These are phyloP conservation scores for Isatis tinctoria DNA, from an alignment of 345 rosid genomes.

Conservation along the genomic window DNA sequence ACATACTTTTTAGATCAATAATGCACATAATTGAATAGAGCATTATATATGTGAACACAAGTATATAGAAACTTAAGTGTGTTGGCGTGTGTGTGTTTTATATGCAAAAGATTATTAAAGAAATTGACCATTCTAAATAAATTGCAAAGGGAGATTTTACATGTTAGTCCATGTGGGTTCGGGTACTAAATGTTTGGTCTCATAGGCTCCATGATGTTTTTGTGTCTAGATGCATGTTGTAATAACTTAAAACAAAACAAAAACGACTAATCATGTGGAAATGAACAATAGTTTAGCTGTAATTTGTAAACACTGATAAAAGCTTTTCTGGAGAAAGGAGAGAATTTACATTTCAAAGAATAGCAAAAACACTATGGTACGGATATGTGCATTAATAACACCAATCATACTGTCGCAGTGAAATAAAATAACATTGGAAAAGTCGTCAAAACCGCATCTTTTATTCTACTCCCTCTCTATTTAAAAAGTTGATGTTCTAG, in stretches of 20 bases:
- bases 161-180: slow-evolving; percentile 39
- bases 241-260: slow-evolving; percentile 1
- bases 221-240: slow-evolving; percentile 11
- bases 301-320: not conserved
- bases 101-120: slow-evolving; percentile 3
- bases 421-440: not conserved
- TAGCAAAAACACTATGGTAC: slow-evolving; percentile 2
- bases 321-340: not conserved
- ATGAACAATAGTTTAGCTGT: not conserved
- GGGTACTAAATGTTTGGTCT: slow-evolving; percentile 31
- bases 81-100: not conserved
- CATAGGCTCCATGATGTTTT: slow-evolving; percentile 35
- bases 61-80: not conserved
- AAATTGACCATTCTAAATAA: slow-evolving; percentile 5
- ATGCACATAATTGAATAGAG: slow-evolving; percentile 9
- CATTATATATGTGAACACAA: slow-evolving; percentile 6
- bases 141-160: slow-evolving; percentile 18
- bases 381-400: slow-evolving; percentile 2
- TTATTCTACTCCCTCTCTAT: too few relatives aligned
- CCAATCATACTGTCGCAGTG: slow-evolving; percentile 4
- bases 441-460: not conserved
- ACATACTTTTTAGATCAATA: not conserved
- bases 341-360: not conserved
- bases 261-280: not conserved
- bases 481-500: too few relatives aligned